These are phyloP conservation scores for Suhomyces bokatorum DNA, from an alignment of 1,139 yeast species.

Conservation along the genomic window DNA sequence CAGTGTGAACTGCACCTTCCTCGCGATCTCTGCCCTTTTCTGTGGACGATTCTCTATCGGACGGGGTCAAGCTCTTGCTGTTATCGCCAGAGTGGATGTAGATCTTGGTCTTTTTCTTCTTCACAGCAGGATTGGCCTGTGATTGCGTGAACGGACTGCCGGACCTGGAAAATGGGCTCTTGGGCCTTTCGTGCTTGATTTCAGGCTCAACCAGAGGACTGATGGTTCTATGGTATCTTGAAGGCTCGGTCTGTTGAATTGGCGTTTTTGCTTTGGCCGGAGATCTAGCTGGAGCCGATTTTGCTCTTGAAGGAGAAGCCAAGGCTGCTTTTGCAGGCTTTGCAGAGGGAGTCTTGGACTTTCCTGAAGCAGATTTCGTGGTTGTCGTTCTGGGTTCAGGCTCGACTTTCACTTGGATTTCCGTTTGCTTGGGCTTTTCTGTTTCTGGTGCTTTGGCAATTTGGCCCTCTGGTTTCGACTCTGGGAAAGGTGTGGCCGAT, in stretches of 20 bases:
- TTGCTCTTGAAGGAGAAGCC: slow-evolving; percentile 2
- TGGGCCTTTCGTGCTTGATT: slow-evolving; percentile 11
- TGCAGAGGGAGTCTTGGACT: not conserved
- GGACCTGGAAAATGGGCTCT: slow-evolving; percentile 21
- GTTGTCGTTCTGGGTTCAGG: not conserved
- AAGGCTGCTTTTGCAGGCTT: not conserved
- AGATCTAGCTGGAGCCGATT: not conserved
- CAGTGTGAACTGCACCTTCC: not conserved
- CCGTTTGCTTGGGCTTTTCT: not conserved
- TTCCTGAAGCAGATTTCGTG: not conserved
- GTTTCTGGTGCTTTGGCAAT: not conserved
- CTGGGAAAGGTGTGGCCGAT: slow-evolving; percentile 22
- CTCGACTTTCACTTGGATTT: slow-evolving; percentile 1
- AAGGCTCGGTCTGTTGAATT: not conserved
- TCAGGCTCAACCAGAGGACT: slow-evolving; percentile 21
- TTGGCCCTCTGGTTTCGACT: not conserved
- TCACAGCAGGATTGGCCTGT: slow-evolving; percentile 13
- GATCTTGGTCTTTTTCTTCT: slow-evolving; percentile 26
- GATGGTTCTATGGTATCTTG: slow-evolving; percentile 6
- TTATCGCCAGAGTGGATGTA: slow-evolving; percentile 23
- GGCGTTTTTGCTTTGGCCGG: slow-evolving; percentile 3
- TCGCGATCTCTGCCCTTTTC: slow-evolving; percentile 5
- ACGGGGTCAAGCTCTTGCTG: slow-evolving; percentile 12
- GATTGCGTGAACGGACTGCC: slow-evolving; percentile 26
- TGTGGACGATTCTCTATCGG: slow-evolving; percentile 5